A percentile compares a stretch with the other conserved stretches of the same genome.
These are phyloP conservation scores for Coffea eugenioides DNA, from an alignment of 257 asterid genomes.

Conservation along the genomic window DNA sequence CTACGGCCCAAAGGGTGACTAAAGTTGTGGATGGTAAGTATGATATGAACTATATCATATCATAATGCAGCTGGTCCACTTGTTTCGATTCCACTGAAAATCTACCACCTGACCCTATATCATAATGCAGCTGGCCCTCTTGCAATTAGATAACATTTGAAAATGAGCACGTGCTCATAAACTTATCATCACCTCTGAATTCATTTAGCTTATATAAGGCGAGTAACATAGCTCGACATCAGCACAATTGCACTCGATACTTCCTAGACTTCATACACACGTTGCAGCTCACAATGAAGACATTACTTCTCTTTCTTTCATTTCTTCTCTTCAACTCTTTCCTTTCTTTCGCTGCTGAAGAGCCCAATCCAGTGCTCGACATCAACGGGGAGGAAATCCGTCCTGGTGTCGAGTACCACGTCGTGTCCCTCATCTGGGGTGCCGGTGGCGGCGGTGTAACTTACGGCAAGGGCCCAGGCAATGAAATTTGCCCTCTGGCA, in stretches of 20 bases:
- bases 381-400: not conserved
- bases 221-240: fast-evolving
- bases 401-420: not conserved
- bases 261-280: too few relatives aligned
- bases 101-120: too few relatives aligned
- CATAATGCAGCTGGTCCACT: too few relatives aligned
- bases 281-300: not conserved
- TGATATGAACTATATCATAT: too few relatives aligned
- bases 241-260: not conserved
- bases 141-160: too few relatives aligned
- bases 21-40: too few relatives aligned
- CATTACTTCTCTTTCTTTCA: not conserved
- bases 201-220: not conserved
- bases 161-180: too few relatives aligned
- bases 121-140: too few relatives aligned
- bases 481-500: conserved; percentile 9
- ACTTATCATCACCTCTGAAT: not conserved
- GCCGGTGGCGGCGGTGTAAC: conserved; percentile 13
- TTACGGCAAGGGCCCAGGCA: not conserved
- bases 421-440: not conserved
- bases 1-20: too few relatives aligned
- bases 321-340: not conserved
- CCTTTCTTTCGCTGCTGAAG: not conserved
- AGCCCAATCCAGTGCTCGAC: not conserved
- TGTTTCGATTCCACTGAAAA: too few relatives aligned